Evolutionary conservation across 1,139 yeast species (phyloP).

Genomic region (Yamadazyma songkhlaensis): DNA sequence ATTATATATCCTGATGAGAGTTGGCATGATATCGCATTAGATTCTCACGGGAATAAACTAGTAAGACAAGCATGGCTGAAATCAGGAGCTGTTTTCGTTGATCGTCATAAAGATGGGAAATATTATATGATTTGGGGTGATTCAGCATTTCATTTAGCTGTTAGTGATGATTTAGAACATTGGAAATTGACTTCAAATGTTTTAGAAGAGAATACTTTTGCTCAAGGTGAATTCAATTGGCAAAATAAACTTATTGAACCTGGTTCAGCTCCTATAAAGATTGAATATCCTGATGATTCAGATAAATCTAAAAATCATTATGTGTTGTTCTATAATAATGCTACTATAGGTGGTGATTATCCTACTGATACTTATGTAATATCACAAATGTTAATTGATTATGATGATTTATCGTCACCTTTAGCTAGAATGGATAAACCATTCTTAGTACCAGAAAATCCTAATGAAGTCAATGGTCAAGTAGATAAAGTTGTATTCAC

Average conservation of each 20-base stretch:
- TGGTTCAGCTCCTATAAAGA: slow-evolving; percentile 43
- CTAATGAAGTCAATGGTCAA: slow-evolving; percentile 41
- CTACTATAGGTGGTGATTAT: slow-evolving; percentile 37
- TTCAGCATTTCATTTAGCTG: slow-evolving; percentile 37
- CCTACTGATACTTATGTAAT: slow-evolving; percentile 33
- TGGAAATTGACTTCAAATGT: slow-evolving; percentile 29
- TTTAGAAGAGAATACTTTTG: slow-evolving; percentile 23
- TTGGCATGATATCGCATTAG: slow-evolving; percentile 36
- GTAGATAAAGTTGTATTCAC: slow-evolving; percentile 45
- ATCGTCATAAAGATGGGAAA: slow-evolving; percentile 30
- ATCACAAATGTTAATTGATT: slow-evolving; percentile 44
- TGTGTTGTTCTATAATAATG: slow-evolving; percentile 39
- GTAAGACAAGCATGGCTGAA: slow-evolving; percentile 42
- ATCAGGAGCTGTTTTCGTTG: slow-evolving; percentile 43
- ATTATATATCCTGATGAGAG: slow-evolving; percentile 23
- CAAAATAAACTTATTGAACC: slow-evolving; percentile 42
- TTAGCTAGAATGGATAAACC: slow-evolving; percentile 40
- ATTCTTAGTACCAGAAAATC: slow-evolving; percentile 31
- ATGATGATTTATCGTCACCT: slow-evolving; percentile 38
- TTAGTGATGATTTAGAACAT: slow-evolving; percentile 30
- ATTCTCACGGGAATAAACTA: slow-evolving; percentile 20
- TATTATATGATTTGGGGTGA: slow-evolving; percentile 50
- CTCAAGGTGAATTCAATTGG: slow-evolving; percentile 29
- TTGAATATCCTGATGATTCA: slow-evolving; percentile 24
- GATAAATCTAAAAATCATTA: slow-evolving; percentile 32